phyloP scores from a whole-genome alignment of 257 asterid genomes.

The Solanum piurae region DNA sequence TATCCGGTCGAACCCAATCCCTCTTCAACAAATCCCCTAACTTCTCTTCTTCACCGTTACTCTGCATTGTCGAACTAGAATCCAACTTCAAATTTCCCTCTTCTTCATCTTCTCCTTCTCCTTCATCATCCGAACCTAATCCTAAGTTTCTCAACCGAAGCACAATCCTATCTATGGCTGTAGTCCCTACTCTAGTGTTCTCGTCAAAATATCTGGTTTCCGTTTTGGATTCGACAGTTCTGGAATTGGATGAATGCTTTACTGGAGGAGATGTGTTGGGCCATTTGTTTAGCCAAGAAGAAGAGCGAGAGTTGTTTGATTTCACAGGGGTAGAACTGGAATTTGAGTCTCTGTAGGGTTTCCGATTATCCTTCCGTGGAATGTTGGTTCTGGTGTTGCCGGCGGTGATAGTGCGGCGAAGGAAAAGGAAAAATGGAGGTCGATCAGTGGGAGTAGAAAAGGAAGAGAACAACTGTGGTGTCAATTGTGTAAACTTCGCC shows the following conservation, averaged over 20 bases:
- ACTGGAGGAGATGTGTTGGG: slow-evolving; percentile 25
- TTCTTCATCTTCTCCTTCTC: slow-evolving; percentile 15
- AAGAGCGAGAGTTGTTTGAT: slow-evolving; percentile 3
- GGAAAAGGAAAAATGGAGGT: slow-evolving; percentile 17
- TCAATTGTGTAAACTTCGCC: slow-evolving; percentile 62
- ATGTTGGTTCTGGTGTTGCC: slow-evolving; percentile 21
- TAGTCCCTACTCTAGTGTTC: slow-evolving; percentile 27
- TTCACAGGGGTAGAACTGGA: slow-evolving; percentile 1
- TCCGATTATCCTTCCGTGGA: neutral
- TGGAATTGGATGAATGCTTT: neutral
- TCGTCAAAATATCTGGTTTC: slow-evolving; percentile 18
- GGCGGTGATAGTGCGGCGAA: slow-evolving; percentile 26
- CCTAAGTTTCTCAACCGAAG: slow-evolving; percentile 82
- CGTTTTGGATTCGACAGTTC: neutral
- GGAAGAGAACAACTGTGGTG: slow-evolving; percentile 36
- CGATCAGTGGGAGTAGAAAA: slow-evolving; percentile 28
- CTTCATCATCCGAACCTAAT: slow-evolving; percentile 47
- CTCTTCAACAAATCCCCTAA: slow-evolving; percentile 91
- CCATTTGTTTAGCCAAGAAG: slow-evolving; percentile 77
- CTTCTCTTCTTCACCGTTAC: slow-evolving; percentile 42
- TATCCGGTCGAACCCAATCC: slow-evolving; percentile 95
- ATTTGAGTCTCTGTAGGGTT: slow-evolving; percentile 15
- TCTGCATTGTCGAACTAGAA: slow-evolving; percentile 1
- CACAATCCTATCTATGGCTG: slow-evolving; percentile 86
- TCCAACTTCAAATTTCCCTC: slow-evolving; percentile 6